Percentiles rank a stretch among this genome's conserved stretches.
Evolutionary conservation across 352 stramenopile species (phyloP).

Genomic region (Globisporangium middletonii): DNA sequence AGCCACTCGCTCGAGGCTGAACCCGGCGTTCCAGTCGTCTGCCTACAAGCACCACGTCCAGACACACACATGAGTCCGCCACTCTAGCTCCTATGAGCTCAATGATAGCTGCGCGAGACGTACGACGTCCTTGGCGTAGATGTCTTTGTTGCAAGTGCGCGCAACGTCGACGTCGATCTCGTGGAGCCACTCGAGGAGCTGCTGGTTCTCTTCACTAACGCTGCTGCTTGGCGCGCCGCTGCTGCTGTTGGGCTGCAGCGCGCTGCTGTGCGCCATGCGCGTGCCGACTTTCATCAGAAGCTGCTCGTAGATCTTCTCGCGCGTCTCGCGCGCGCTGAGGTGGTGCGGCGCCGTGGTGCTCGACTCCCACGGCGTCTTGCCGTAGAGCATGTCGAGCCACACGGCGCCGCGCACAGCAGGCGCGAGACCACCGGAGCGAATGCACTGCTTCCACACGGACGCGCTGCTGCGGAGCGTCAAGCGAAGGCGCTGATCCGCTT

Average conservation of each 20-base stretch:
- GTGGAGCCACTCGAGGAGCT: conserved; percentile 62
- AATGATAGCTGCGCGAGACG: not conserved
- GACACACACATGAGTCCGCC: not conserved
- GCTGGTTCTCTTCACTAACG: conserved; percentile 36
- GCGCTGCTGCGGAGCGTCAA: conserved; percentile 20
- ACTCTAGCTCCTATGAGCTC: not conserved
- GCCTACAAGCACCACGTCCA: conserved; percentile 3
- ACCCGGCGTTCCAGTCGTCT: conserved; percentile 6
- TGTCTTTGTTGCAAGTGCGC: conserved; percentile 59
- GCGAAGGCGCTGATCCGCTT: conserved; percentile 18
- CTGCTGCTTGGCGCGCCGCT: not conserved
- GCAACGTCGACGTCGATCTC: conserved; percentile 82
- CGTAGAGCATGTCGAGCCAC: conserved; percentile 67
- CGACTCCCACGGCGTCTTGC: conserved; percentile 40
- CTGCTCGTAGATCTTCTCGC: conserved; percentile 54
- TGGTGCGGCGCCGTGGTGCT: conserved; percentile 32
- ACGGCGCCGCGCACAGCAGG: conserved; percentile 40
- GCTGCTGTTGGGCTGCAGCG: conserved; percentile 4
- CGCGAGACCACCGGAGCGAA: conserved; percentile 46
- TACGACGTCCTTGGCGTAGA: conserved; percentile 32
- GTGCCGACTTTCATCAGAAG: conserved; percentile 52
- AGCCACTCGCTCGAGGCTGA: not conserved
- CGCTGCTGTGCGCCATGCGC: conserved; percentile 25
- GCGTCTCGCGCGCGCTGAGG: conserved; percentile 28
- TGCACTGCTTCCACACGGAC: conserved; percentile 72